phyloP scores from a whole-genome alignment of 441 rosid species.

The Brassica hybrid region DNA sequence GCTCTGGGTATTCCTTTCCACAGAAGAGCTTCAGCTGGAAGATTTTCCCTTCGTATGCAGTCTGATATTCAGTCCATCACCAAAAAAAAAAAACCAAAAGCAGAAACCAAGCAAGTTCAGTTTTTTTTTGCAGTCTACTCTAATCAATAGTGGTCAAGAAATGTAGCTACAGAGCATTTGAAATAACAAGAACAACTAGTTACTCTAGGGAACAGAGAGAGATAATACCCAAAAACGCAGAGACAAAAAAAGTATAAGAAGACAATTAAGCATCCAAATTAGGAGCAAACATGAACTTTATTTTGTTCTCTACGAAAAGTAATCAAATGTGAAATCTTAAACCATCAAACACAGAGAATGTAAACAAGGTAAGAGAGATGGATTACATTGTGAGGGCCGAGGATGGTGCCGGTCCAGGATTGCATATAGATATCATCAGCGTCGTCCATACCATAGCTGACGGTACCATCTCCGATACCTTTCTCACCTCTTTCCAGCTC shows the following conservation, averaged over 20 bases:
- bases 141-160: not conserved
- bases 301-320: not conserved
- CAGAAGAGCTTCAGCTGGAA: too few relatives aligned
- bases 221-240: constrained; percentile 4
- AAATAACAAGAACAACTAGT: not conserved
- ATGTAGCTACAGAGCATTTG: constrained; percentile 4
- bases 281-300: not conserved
- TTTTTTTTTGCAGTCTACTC: not conserved
- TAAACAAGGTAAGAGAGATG: not conserved
- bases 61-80: constrained; percentile 51
- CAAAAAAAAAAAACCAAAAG: constrained; percentile 28
- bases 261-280: constrained; percentile 12
- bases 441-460: constrained; percentile 99
- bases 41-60: constrained; percentile 90
- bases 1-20: constrained; percentile 93
- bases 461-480: too few relatives aligned
- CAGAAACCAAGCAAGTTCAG: not conserved
- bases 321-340: not conserved
- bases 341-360: not conserved
- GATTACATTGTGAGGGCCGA: constrained; percentile 89
- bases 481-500: too few relatives aligned
- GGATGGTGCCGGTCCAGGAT: constrained; percentile 98
- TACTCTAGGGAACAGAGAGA: not conserved
- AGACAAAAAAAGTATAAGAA: constrained; percentile 6
- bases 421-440: constrained; percentile 98